Evolutionary conservation across 148 eudicot genomes (phyloP).

Genomic region (Spergularia marina): DNA sequence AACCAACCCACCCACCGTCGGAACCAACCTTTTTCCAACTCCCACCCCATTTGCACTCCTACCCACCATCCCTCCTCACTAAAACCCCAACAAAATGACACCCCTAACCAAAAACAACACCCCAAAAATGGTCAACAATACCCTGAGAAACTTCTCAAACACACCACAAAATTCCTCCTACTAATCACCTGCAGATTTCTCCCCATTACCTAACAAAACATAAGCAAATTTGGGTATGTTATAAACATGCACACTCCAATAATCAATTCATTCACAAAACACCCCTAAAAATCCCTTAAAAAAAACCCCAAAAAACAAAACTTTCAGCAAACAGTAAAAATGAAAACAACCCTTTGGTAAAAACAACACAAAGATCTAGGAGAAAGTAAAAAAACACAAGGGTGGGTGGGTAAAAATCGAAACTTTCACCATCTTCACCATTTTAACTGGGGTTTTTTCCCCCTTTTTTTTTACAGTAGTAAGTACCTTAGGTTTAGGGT

Average conservation of each 20-base stretch:
- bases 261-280: constrained; percentile 6
- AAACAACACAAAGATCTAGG: constrained; percentile 16
- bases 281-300: neutral
- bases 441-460: too few relatives aligned
- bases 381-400: neutral
- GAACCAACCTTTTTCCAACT: constrained; percentile 38
- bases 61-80: constrained; percentile 39
- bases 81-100: constrained; percentile 23
- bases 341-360: neutral
- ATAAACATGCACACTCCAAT: constrained; percentile 19
- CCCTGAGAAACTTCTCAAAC: neutral
- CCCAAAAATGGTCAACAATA: constrained; percentile 1
- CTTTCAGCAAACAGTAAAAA: neutral
- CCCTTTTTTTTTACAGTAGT: too few relatives aligned
- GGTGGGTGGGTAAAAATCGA: neutral
- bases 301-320: neutral
- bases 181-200: neutral
- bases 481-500: neutral
- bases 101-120: constrained; percentile 22
- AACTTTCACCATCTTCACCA: too few relatives aligned
- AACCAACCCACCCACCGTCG: constrained; percentile 59
- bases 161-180: constrained; percentile 1
- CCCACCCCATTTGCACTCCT: constrained; percentile 24
- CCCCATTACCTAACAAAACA: neutral
- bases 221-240: neutral